Evolutionary conservation across 2,329 filamentous ascomycete genomes (phyloP).

Genomic region (Cladosporium austrohemisphaericum): DNA sequence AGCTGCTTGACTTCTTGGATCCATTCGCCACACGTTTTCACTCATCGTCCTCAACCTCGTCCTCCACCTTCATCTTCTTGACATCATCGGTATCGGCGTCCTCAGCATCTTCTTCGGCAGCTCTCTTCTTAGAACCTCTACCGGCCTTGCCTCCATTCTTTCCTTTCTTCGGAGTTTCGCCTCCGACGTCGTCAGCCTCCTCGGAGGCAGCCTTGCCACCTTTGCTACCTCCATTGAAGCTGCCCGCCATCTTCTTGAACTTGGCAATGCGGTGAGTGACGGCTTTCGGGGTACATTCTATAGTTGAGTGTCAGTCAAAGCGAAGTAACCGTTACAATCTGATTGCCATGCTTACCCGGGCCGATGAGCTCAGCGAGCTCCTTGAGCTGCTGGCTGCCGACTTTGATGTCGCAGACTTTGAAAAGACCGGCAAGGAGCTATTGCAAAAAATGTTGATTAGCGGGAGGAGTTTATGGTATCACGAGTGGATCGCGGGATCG

Average conservation of each 20-base stretch:
- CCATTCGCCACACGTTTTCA: background rate
- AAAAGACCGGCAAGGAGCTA: constrained; percentile 30
- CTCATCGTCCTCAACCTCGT: background rate
- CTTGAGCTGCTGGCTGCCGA: constrained; percentile 20
- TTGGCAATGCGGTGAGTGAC: constrained; percentile 30
- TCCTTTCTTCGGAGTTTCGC: background rate
- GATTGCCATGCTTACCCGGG: constrained; percentile 24
- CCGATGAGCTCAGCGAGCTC: constrained; percentile 30
- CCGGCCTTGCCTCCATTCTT: constrained; percentile 3
- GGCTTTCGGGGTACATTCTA: constrained; percentile 33
- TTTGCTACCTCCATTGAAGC: constrained; percentile 11
- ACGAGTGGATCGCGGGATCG: too few relatives aligned
- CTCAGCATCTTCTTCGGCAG: background rate
- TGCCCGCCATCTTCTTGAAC: constrained; percentile 20
- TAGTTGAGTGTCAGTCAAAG: background rate
- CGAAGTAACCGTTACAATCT: too few relatives aligned
- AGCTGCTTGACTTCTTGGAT: background rate
- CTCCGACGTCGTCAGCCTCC: background rate
- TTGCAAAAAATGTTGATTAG: constrained; percentile 3
- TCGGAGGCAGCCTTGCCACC: constrained; percentile 4
- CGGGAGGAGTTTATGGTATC: too few relatives aligned
- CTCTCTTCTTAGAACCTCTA: background rate
- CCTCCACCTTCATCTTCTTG: constrained; percentile 13
- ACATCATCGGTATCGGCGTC: background rate
- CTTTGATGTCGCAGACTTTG: constrained; percentile 30